Base-by-base conservation (phyloP, 441 rosid genomes). In the Croton setiger region DNA sequence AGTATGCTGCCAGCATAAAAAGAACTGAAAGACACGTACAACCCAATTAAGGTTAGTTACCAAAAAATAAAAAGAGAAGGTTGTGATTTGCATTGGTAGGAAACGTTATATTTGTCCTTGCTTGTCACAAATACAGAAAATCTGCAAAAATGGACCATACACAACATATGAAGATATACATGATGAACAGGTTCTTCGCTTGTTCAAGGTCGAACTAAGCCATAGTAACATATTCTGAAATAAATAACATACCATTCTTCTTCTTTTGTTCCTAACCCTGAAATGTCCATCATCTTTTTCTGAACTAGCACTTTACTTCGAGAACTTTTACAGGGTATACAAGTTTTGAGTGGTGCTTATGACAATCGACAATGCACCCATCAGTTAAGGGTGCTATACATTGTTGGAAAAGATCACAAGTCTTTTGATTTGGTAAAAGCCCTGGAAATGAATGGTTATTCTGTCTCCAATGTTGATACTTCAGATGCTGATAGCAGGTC, bases 361-460 rank as follows among this genome's bases (percentile, higher is more conserved):
- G 60, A 53, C 51, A 23, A 58, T 60, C 49, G 27, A 14, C 48
- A 58, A 12, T 27, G 8, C 27, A 69, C 76, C 53, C 63, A 63
- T 23, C 60, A 75, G 35, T 61, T 70, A 12, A 85, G 77, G 79
- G 74, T 63, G 33, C 71, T 78, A 58, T 71, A 70, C 71, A 67
- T 86, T 65, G 73, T 81, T 73, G 72, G 79, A 54, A 77, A 77
- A 64, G 80, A 79, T 56, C 68, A 58, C 48, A 74, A 66, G 66
- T 70, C 77, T 74, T 18, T 54, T 63, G 78, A 76, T 61, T 70
- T 86, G 45, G 75, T 56, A 14, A 77, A 76, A 69, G 61, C 75
- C 57, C 82, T 84, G 66, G 73, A 82, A 75, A 66, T 78, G 55
- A 79, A 83, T 51, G 81, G 83, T 57, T 75, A 73, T 72, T 65